Evolutionary conservation across 2,329 filamentous ascomycete species (phyloP), one percentile per base, ranked within the genome.

Genomic region (Pyricularia sp.): DNA sequence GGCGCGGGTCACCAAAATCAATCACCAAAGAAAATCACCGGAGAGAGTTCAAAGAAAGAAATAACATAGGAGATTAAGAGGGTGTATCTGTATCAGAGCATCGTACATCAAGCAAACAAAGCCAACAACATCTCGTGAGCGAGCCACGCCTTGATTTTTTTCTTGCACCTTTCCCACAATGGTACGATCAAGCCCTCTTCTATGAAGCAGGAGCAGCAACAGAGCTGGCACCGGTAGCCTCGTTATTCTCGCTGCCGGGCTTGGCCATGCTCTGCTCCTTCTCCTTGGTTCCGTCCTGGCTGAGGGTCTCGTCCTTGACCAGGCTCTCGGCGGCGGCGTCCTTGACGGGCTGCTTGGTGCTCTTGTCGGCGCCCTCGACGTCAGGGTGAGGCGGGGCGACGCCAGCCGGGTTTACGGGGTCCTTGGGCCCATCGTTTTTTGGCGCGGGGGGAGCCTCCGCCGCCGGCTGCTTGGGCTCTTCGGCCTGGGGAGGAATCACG

Each of bases 201-300:
- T 63, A 63, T 26, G 17, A 63, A 14, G 25, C 59, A 28, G 59
- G 59, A 28, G 17, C 59, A 26, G 59, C 59, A 17, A 14, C 25
- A 14, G 59, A 23, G 7, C 25, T 25, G 59, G 59, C 14, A 20
- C 14, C 59, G 7, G 73, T 73, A 14, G 87, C 86, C 75, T 88
- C 86, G 72, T 87, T 85, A 70, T 82, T 82, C 73, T 90, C 87
- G 73, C 87, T 89, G 2, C 85, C 88, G 42, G 88, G 88, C 80
- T 88, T 89, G 61, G 87, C 84, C 73, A 82, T 80, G 72, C 79
- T 81, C 72, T 81, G 81, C 74, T 86, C 84, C 17, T 83, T 80
- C 76, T 86, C 86, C 74, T 83, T 85, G 77, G 87, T 85, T 70
- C 87, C 87, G 71, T 87, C 86, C 69, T 85, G 81, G 75, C 87